phyloP scores from a whole-genome alignment of 768 basidiomycete genomes.

The Mycena crocata region DNA sequence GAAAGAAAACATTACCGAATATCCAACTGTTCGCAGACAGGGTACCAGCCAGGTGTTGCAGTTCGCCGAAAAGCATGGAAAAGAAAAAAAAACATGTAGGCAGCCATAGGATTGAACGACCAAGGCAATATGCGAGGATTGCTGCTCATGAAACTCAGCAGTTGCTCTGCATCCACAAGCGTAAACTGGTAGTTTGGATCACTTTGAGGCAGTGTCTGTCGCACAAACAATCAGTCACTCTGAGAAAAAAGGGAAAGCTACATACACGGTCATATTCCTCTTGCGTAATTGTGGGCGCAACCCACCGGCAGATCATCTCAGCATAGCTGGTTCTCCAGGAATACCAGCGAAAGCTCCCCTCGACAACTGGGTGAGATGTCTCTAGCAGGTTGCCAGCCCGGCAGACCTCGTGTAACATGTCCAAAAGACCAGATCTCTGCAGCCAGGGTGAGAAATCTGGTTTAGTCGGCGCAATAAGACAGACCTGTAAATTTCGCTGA shows the following conservation, averaged over 20 bases:
- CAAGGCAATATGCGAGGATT: slow-evolving; percentile 7
- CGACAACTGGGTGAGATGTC: background rate
- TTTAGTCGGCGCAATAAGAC: too few species aligned
- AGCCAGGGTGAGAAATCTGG: too few species aligned
- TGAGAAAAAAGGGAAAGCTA: background rate
- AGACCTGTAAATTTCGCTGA: too few species aligned
- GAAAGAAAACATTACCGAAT: background rate
- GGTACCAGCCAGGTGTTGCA: slow-evolving; percentile 1
- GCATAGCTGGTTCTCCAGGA: background rate
- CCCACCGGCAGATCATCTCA: background rate
- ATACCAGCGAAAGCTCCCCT: background rate
- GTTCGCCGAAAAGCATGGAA: background rate
- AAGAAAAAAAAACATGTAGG: background rate
- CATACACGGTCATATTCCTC: background rate
- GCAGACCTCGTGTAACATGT: background rate
- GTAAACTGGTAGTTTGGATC: background rate
- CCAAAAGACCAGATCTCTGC: background rate
- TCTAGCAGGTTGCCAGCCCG: background rate
- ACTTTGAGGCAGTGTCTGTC: background rate
- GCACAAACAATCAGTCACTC: background rate
- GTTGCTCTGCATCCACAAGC: background rate
- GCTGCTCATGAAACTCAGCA: background rate
- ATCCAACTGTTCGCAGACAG: background rate
- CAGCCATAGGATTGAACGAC: slow-evolving; percentile 2
- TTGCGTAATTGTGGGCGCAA: background rate